Conservation (phyloP, 1,284 basidiomycete species). For the Apiotrichum gamsii region DNA sequence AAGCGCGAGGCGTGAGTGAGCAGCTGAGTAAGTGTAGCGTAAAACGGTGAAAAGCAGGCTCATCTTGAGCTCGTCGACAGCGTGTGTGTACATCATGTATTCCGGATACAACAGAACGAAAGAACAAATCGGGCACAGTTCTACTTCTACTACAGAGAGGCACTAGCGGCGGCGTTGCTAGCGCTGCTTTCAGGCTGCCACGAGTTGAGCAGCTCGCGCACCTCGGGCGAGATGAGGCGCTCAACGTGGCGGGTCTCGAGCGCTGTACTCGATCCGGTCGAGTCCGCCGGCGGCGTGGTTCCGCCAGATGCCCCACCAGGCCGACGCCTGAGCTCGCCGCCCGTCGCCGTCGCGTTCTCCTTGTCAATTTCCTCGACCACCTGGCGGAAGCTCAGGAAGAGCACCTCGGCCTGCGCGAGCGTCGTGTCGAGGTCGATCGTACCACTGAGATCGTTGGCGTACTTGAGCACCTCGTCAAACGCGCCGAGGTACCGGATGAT, state of each 20-base stretch:
- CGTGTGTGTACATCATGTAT: too few species aligned
- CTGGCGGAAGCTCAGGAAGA: conserved; percentile 56
- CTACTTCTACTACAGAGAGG: too few species aligned
- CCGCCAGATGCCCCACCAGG: not conserved
- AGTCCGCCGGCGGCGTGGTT: not conserved
- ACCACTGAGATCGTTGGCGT: conserved; percentile 88
- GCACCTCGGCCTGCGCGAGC: conserved; percentile 85
- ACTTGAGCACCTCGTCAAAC: conserved; percentile 66
- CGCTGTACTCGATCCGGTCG: not conserved
- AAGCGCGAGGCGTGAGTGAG: conserved; percentile 27
- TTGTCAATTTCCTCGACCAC: conserved; percentile 78
- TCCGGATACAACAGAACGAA: too few species aligned
- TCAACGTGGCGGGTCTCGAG: not conserved
- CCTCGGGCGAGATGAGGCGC: conserved; percentile 9
- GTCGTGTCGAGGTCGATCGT: conserved; percentile 89
- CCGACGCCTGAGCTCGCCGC: not conserved
- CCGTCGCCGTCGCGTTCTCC: conserved; percentile 8
- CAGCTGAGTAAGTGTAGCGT: too few species aligned
- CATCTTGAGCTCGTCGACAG: too few species aligned
- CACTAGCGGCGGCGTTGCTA: not conserved
- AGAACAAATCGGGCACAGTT: too few species aligned
- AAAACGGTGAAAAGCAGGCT: too few species aligned
- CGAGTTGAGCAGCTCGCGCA: conserved; percentile 13
- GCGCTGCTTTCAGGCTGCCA: conserved; percentile 10
- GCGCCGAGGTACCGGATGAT: conserved; percentile 88